These are phyloP conservation scores for Calonectria pseudoreteaudii DNA, from an alignment of 2,329 filamentous ascomycete species.

Conservation along the genomic window DNA sequence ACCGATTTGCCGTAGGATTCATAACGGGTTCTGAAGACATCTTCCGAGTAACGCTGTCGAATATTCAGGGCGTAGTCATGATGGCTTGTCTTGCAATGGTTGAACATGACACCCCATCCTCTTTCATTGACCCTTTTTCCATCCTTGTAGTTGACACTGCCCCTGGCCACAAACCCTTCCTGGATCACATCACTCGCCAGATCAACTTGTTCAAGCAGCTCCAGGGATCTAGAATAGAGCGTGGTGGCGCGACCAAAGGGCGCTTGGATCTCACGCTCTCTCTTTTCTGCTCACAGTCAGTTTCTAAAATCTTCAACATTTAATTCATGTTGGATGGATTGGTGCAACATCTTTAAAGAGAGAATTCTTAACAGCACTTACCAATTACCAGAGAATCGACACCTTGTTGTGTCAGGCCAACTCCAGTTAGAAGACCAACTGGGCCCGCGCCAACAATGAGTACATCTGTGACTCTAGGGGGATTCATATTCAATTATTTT, in stretches of 20 bases:
- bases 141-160: constrained; percentile 61
- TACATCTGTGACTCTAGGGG: neutral
- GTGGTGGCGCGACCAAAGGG: constrained; percentile 66
- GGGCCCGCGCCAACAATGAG: neutral
- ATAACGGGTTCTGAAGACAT: constrained; percentile 55
- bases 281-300: neutral
- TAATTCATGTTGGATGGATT: neutral
- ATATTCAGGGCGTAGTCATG: constrained; percentile 65
- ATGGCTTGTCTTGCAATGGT: constrained; percentile 53
- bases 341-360: neutral
- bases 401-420: neutral
- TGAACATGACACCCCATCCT: constrained; percentile 58
- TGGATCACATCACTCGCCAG: constrained; percentile 62
- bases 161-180: constrained; percentile 63
- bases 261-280: constrained; percentile 53
- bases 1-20: constrained; percentile 44
- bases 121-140: constrained; percentile 53
- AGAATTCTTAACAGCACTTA: neutral
- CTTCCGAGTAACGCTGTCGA: constrained; percentile 67
- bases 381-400: neutral
- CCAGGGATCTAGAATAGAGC: constrained; percentile 62
- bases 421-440: neutral
- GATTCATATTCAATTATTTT: neutral
- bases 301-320: no score
- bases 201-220: constrained; percentile 64